phyloP scores from a whole-genome alignment of 2,329 filamentous ascomycete genomes.

The Stenocarpella maydis region DNA sequence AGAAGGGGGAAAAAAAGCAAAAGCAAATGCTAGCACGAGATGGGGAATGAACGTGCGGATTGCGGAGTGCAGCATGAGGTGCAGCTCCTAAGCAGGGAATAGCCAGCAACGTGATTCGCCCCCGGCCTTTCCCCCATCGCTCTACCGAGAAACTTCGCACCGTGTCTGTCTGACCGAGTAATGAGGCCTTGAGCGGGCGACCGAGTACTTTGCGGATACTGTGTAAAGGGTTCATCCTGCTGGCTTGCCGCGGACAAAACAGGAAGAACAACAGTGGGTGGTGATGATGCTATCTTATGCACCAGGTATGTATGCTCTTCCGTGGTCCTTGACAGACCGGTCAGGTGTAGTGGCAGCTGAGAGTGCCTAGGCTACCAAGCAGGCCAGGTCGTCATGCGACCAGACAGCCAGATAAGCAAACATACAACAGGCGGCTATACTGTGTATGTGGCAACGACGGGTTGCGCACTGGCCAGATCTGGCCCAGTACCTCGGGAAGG shows the following conservation, averaged over 20 bases:
- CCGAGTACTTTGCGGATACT: background rate
- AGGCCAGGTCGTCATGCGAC: background rate
- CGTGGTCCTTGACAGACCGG: background rate
- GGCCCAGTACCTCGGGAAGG: background rate
- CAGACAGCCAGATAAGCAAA: too few relatives aligned
- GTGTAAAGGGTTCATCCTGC: background rate
- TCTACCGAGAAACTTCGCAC: background rate
- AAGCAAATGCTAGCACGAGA: slow-evolving; percentile 12
- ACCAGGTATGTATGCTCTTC: background rate
- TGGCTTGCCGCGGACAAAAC: background rate
- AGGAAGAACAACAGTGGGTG: background rate
- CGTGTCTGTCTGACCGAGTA: background rate
- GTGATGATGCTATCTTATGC: too few relatives aligned
- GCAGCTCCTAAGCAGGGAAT: background rate
- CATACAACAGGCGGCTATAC: background rate
- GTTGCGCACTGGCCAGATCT: background rate
- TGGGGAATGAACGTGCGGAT: slow-evolving; percentile 24
- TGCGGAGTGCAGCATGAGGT: slow-evolving; percentile 13
- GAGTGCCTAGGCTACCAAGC: too few relatives aligned
- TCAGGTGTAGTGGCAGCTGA: background rate
- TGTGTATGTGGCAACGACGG: too few relatives aligned
- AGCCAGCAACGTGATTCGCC: slow-evolving; percentile 14
- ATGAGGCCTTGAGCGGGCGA: background rate
- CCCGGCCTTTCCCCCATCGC: background rate
- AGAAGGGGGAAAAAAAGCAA: too few relatives aligned